Evolutionary conservation across 2,329 filamentous ascomycete species (phyloP).

Genomic region (Botrytis squamosa): DNA sequence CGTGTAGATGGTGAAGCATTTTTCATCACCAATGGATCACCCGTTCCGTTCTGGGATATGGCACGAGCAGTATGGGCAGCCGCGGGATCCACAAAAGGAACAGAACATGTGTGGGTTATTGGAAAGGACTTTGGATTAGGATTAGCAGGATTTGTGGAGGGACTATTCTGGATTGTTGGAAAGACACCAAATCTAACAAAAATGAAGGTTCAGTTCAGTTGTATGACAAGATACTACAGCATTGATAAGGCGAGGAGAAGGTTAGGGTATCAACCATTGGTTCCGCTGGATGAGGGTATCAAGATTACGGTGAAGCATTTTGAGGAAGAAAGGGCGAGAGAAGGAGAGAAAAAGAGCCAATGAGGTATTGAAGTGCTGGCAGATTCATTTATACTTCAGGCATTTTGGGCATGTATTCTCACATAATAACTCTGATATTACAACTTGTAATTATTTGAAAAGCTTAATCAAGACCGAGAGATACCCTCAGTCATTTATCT

Average conservation of each 20-base stretch:
- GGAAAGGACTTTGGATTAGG: constrained; percentile 51
- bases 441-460: constrained; percentile 8
- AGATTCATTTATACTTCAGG: not conserved
- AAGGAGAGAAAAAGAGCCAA: constrained; percentile 34
- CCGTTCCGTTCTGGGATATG: constrained; percentile 90
- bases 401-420: not conserved
- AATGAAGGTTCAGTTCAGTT: constrained; percentile 57
- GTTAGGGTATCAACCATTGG: constrained; percentile 67
- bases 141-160: constrained; percentile 48
- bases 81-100: constrained; percentile 50
- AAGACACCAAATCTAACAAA: constrained; percentile 53
- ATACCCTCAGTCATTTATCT: not conserved
- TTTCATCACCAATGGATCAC: constrained; percentile 82
- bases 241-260: constrained; percentile 71
- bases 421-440: not conserved
- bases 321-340: constrained; percentile 29
- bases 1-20: constrained; percentile 82
- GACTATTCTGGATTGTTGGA: constrained; percentile 49
- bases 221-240: constrained; percentile 76
- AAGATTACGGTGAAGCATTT: constrained; percentile 34
- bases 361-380: not conserved
- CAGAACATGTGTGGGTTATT: constrained; percentile 55
- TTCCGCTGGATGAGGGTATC: constrained; percentile 64
- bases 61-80: constrained; percentile 70
- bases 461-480: not conserved